Conservation (phyloP, 1,284 basidiomycete species). For the Acaromyces ingoldii region DNA sequence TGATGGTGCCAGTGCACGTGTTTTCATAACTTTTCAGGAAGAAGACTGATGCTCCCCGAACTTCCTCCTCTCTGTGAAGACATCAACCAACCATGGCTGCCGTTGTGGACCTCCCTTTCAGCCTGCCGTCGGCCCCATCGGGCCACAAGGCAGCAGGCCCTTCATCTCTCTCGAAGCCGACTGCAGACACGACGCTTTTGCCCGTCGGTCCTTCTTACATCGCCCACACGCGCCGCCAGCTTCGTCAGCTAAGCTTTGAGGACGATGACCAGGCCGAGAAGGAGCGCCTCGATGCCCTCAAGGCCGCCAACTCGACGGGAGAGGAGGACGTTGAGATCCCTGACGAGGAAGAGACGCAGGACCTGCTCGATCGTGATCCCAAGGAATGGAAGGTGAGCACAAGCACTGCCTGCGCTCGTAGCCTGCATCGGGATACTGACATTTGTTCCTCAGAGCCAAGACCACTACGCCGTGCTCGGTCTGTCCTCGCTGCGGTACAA, state of each 20-base stretch:
- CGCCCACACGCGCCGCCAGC: slow-evolving; percentile 39
- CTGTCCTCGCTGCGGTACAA: slow-evolving; percentile 83
- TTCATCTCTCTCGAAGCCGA: slow-evolving; percentile 31
- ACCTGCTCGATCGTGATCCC: slow-evolving; percentile 73
- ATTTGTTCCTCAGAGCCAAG: slow-evolving; percentile 74
- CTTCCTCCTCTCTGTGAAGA: too few relatives aligned
- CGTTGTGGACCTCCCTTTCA: slow-evolving; percentile 38
- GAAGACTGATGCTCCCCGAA: too few relatives aligned
- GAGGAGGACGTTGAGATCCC: slow-evolving; percentile 79
- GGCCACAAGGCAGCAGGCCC: slow-evolving; percentile 34
- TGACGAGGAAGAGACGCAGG: slow-evolving; percentile 76
- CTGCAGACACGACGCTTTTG: slow-evolving; percentile 23
- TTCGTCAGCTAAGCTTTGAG: slow-evolving; percentile 41
- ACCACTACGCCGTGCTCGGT: slow-evolving; percentile 93
- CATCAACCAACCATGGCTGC: slow-evolving; percentile 40
- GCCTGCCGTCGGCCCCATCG: slow-evolving; percentile 39
- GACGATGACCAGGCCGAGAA: slow-evolving; percentile 42
- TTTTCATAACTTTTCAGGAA: too few relatives aligned
- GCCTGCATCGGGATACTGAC: neutral
- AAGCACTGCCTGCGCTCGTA: neutral
- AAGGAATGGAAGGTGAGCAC: slow-evolving; percentile 90
- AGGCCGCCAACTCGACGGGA: slow-evolving; percentile 61
- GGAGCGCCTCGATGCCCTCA: slow-evolving; percentile 41
- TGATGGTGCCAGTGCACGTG: too few relatives aligned
- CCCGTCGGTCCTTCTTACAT: slow-evolving; percentile 46